Evolutionary conservation across 2,329 filamentous ascomycete species (phyloP).

Genomic region (Diaporthe citrichinensis): DNA sequence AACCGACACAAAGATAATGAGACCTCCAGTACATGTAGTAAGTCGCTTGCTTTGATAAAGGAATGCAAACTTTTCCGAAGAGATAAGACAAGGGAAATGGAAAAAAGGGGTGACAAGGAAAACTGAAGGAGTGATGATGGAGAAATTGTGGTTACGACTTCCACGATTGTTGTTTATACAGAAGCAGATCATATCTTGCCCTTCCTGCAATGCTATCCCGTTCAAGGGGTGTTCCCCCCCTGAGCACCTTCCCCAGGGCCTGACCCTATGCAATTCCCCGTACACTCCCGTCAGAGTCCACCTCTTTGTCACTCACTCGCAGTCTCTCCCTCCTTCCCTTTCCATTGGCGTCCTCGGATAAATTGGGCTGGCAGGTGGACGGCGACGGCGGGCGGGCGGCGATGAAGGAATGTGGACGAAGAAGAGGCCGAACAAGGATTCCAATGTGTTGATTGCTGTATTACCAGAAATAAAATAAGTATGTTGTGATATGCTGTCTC

Average conservation of each 20-base stretch:
- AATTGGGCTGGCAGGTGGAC: not conserved
- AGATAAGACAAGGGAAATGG: not conserved
- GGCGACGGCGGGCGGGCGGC: conserved; percentile 10
- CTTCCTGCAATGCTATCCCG: conserved; percentile 13
- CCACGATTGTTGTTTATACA: conserved; percentile 42
- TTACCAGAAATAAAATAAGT: conserved; percentile 43
- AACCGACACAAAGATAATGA: conserved; percentile 7
- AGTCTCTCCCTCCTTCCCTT: not conserved
- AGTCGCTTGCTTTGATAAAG: conserved; percentile 26
- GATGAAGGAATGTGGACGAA: conserved; percentile 19
- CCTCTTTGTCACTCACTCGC: not conserved
- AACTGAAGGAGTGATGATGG: conserved; percentile 23
- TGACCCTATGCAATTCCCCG: conserved; percentile 14
- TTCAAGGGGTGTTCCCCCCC: not conserved
- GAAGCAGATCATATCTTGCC: conserved; percentile 40
- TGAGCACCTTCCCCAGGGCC: not conserved
- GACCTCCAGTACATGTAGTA: conserved; percentile 27
- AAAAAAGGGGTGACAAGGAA: conserved; percentile 4
- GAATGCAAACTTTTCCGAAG: conserved; percentile 28
- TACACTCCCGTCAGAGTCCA: not conserved
- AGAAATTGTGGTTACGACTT: conserved; percentile 38
- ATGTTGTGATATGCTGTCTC: conserved; percentile 40
- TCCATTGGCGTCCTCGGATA: not conserved
- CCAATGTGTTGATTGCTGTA: conserved; percentile 39
- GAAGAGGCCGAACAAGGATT: conserved; percentile 25